Conservation (phyloP, 2,329 filamentous ascomycete genomes). For the Fusarium liriodendri region DNA sequence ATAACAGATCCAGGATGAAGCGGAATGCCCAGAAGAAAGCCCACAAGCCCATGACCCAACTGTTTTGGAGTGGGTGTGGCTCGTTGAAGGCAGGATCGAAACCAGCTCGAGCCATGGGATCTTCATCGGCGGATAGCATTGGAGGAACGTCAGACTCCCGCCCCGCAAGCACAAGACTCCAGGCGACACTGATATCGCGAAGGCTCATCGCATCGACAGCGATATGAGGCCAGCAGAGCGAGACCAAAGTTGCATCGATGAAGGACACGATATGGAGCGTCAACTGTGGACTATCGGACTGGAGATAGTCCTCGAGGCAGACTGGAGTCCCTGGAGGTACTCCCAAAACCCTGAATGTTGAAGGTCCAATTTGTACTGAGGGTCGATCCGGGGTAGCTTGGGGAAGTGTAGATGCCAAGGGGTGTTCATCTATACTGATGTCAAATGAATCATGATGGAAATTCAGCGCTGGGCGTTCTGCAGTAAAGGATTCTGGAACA, state of each 20-base stretch:
- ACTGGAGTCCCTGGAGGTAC: not conserved
- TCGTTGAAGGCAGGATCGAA: not conserved
- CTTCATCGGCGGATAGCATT: conserved; percentile 4
- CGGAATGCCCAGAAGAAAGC: not conserved
- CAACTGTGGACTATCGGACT: conserved; percentile 13
- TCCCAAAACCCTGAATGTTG: not conserved
- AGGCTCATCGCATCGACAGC: conserved; percentile 13
- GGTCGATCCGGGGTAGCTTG: conserved; percentile 15
- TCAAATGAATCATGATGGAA: conserved; percentile 53
- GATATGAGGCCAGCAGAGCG: conserved; percentile 19
- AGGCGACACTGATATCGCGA: conserved; percentile 2
- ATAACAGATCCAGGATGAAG: not conserved
- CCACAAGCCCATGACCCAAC: conserved; percentile 2
- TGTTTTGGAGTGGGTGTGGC: not conserved
- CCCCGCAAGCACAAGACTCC: conserved; percentile 12
- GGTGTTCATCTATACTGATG: conserved; percentile 54
- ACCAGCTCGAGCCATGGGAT: conserved; percentile 16
- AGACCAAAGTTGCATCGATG: conserved; percentile 20
- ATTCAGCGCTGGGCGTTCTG: conserved; percentile 51
- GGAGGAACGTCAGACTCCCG: not conserved
- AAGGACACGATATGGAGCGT: conserved; percentile 18
- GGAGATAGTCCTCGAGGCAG: conserved; percentile 4
- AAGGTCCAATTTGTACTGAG: not conserved
- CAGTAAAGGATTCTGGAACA: conserved; percentile 45
- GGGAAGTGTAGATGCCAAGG: conserved; percentile 52